A percentile compares a stretch with the other conserved stretches of the same genome.
These are phyloP conservation scores for Dactylellina leptospora DNA, from an alignment of 2,329 filamentous ascomycete species.

Conservation along the genomic window DNA sequence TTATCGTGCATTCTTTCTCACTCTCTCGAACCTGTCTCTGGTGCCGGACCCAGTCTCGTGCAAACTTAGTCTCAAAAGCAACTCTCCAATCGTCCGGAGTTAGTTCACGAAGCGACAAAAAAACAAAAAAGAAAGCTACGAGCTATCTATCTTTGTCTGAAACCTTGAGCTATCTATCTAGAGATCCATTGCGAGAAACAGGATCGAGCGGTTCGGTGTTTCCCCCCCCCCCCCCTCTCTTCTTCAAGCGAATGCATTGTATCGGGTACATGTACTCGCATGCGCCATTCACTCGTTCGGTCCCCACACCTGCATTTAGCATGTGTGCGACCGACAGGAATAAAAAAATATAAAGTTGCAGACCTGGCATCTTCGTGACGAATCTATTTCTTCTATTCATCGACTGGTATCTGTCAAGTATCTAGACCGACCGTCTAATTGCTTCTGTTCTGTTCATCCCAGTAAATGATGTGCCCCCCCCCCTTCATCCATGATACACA, in stretches of 20 bases:
- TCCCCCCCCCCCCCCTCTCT: background rate
- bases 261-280: background rate
- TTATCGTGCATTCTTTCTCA: too few relatives aligned
- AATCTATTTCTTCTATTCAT: background rate
- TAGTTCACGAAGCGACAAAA: too few relatives aligned
- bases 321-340: slow-evolving; percentile 21
- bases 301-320: background rate
- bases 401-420: background rate
- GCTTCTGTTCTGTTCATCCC: background rate
- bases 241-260: background rate
- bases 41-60: too few relatives aligned
- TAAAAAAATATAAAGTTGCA: slow-evolving; percentile 35
- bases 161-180: slow-evolving; percentile 5
- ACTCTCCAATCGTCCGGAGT: too few relatives aligned
- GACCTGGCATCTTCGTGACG: slow-evolving; percentile 25
- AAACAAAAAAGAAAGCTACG: background rate
- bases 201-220: background rate
- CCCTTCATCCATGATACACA: background rate
- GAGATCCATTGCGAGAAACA: background rate
- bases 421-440: background rate
- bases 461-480: background rate
- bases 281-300: background rate
- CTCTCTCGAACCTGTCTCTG: too few relatives aligned
- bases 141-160: background rate
- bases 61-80: too few relatives aligned